Conservation (phyloP, 495 filamentous ascomycete species). For the Penicillium simplicissimum region DNA sequence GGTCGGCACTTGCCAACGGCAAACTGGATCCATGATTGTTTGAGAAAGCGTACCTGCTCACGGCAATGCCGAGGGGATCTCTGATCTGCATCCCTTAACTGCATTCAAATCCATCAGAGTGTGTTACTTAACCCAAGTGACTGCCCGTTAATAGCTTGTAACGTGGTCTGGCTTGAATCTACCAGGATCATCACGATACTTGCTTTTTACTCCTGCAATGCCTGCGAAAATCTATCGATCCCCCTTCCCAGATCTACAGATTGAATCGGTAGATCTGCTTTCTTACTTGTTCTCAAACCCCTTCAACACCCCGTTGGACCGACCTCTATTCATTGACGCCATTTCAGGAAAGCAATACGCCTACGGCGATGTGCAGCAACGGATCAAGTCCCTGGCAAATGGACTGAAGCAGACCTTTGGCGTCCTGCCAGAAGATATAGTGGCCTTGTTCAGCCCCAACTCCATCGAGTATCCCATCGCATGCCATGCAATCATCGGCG, state of each 20-base stretch:
- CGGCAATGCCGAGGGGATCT: background rate
- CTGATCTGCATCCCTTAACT: background rate
- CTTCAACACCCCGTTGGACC: constrained; percentile 15
- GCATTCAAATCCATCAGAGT: background rate
- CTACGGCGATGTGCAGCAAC: constrained; percentile 58
- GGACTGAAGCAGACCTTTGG: constrained; percentile 67
- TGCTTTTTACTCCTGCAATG: constrained; percentile 16
- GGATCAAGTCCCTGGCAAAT: constrained; percentile 67
- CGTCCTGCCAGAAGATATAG: constrained; percentile 71
- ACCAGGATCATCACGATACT: background rate
- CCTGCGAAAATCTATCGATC: constrained; percentile 29
- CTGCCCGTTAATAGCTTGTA: too few species aligned
- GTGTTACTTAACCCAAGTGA: background rate
- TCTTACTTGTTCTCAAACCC: constrained; percentile 63
- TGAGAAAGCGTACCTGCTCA: background rate
- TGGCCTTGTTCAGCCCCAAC: constrained; percentile 66
- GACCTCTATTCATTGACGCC: constrained; percentile 52
- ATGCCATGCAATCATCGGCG: constrained; percentile 71
- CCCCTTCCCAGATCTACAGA: constrained; percentile 28
- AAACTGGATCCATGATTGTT: background rate
- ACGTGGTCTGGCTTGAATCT: background rate
- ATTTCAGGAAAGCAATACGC: constrained; percentile 68
- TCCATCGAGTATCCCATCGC: constrained; percentile 64
- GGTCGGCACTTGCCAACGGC: constrained; percentile 11
- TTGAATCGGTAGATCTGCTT: constrained; percentile 58